These are phyloP conservation scores for Adansonia gregorii DNA, from an alignment of 441 rosid genomes.

Conservation along the genomic window DNA sequence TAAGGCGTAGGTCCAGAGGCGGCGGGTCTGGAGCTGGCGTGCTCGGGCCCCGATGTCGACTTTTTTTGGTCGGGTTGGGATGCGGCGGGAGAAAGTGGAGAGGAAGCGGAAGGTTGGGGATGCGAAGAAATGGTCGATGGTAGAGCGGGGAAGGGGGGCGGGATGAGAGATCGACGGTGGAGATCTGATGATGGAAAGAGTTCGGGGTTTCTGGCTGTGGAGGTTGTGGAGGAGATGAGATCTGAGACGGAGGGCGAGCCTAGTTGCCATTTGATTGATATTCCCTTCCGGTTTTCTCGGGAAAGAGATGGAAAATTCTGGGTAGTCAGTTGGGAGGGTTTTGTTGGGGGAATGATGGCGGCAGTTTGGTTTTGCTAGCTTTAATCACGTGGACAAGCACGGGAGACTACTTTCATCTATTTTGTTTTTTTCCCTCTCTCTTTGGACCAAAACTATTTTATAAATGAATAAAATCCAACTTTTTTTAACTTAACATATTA, in stretches of 20 bases:
- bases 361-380: background rate
- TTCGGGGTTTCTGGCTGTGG: slow-evolving; percentile 31
- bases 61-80: slow-evolving; percentile 56
- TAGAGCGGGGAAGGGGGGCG: slow-evolving; percentile 37
- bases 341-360: background rate
- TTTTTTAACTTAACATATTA: too few relatives aligned
- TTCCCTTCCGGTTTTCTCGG: slow-evolving; percentile 23
- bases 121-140: slow-evolving; percentile 18
- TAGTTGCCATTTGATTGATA: slow-evolving; percentile 52
- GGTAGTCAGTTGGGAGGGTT: background rate
- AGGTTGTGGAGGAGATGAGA: slow-evolving; percentile 46
- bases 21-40: slow-evolving; percentile 85
- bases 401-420: background rate
- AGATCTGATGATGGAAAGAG: slow-evolving; percentile 34
- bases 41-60: slow-evolving; percentile 83
- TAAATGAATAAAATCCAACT: too few relatives aligned
- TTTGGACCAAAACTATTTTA: too few relatives aligned
- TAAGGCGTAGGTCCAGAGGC: slow-evolving; percentile 86
- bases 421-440: too few relatives aligned
- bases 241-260: slow-evolving; percentile 56
- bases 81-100: slow-evolving; percentile 63
- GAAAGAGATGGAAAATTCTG: slow-evolving; percentile 23
- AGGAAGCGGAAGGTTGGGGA: slow-evolving; percentile 49
- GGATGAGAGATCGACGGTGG: slow-evolving; percentile 29
- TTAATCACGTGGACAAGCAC: background rate